Conservation (phyloP, 371 early-diverging fungal species). For the Mortierella sp. region DNA sequence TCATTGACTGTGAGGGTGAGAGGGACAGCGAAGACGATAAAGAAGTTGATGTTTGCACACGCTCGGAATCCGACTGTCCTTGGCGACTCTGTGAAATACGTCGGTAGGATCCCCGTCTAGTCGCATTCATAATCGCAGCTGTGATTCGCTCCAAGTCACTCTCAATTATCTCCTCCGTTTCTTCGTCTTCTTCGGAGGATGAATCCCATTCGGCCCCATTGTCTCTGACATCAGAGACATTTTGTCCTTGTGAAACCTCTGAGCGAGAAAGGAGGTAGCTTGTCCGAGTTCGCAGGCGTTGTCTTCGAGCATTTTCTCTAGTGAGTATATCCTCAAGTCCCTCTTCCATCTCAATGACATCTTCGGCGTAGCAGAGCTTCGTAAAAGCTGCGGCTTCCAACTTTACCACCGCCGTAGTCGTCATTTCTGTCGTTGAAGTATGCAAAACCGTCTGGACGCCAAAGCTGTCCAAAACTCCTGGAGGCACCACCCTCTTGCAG, state of each 20-base stretch:
- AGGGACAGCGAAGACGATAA: neutral
- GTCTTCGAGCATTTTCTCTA: slow-evolving; percentile 15
- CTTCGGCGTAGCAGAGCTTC: slow-evolving; percentile 22
- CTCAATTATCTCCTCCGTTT: neutral
- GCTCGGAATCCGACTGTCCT: neutral
- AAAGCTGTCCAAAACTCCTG: slow-evolving; percentile 30
- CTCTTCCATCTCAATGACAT: slow-evolving; percentile 53
- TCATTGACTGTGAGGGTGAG: neutral
- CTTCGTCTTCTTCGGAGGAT: neutral
- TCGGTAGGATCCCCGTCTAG: slow-evolving; percentile 27
- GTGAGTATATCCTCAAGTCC: slow-evolving; percentile 31
- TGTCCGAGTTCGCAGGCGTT: slow-evolving; percentile 15
- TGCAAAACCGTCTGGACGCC: slow-evolving; percentile 32
- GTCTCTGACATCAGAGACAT: neutral
- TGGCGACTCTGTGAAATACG: neutral
- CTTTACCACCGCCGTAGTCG: neutral
- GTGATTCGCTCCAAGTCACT: slow-evolving; percentile 29
- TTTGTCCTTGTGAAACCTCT: neutral
- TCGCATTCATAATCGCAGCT: slow-evolving; percentile 17
- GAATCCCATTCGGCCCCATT: neutral
- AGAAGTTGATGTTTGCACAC: neutral
- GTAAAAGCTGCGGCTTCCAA: neutral
- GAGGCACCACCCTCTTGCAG: slow-evolving; percentile 30
- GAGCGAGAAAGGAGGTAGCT: neutral
- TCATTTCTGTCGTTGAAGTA: neutral